A percentile compares a stretch with the other conserved stretches of the same genome.
Conservation (phyloP, 345 rosid species). For the Cardamine resedifolia region DNA sequence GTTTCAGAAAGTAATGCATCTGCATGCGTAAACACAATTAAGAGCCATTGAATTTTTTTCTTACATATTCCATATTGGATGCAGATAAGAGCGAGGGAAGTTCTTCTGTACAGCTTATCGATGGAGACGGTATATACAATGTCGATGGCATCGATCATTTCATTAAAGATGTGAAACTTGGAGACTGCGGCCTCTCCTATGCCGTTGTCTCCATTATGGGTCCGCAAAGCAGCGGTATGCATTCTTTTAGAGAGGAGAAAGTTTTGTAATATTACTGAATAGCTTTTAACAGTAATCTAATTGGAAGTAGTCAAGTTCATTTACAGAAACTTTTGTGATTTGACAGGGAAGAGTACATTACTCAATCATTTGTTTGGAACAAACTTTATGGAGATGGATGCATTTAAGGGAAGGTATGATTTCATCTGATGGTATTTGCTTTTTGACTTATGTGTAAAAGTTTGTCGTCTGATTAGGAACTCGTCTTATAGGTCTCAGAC, state of each 20-base stretch:
- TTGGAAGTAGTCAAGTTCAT: slow-evolving; percentile 1
- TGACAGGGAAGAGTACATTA: slow-evolving; percentile 91
- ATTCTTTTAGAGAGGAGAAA: background rate
- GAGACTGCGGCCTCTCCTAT: slow-evolving; percentile 82
- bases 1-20: slow-evolving; percentile 18
- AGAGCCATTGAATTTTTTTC: background rate
- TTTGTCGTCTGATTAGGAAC: slow-evolving; percentile 7
- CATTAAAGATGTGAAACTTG: slow-evolving; percentile 64
- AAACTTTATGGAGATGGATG: slow-evolving; percentile 97
- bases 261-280: background rate
- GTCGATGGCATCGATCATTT: slow-evolving; percentile 58
- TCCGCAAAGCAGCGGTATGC: slow-evolving; percentile 92
- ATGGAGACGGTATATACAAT: slow-evolving; percentile 78
- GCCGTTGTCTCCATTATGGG: slow-evolving; percentile 97
- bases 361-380: slow-evolving; percentile 79
- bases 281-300: background rate
- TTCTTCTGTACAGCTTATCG: slow-evolving; percentile 82
- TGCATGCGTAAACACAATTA: background rate
- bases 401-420: slow-evolving; percentile 83
- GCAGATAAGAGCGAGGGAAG: slow-evolving; percentile 47
- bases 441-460: background rate
- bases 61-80: background rate
- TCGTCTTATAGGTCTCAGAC: slow-evolving; percentile 73
- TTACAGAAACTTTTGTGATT: slow-evolving; percentile 33
- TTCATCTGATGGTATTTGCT: slow-evolving; percentile 9